These are phyloP conservation scores for Penicillium herquei DNA, from an alignment of 495 filamentous ascomycete genomes.

Conservation along the genomic window DNA sequence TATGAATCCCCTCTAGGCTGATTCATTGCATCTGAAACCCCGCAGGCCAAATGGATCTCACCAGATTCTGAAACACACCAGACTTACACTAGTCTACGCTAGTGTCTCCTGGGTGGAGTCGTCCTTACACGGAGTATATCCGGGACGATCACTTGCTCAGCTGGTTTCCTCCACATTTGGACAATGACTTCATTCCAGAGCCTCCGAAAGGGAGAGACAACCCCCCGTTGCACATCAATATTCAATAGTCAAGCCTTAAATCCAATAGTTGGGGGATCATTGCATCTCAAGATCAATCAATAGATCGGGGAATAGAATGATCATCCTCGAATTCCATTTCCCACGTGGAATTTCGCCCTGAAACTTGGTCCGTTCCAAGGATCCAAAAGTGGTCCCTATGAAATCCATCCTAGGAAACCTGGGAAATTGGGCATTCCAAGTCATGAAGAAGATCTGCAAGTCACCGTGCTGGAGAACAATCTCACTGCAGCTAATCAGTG, in stretches of 20 bases:
- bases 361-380: constrained; percentile 5
- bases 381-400: not conserved
- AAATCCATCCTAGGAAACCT: no score
- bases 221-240: not conserved
- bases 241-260: not conserved
- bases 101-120: constrained; percentile 16
- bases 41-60: constrained; percentile 24
- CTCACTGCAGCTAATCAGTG: not conserved
- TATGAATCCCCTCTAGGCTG: not conserved
- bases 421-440: no score
- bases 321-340: not conserved
- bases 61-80: constrained; percentile 27
- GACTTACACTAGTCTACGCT: constrained; percentile 17
- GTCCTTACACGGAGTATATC: not conserved
- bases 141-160: not conserved
- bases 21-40: constrained; percentile 22
- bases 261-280: not conserved
- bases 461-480: not conserved
- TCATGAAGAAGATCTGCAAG: no score
- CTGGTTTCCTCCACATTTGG: not conserved
- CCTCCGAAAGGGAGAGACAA: not conserved
- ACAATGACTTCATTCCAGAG: constrained; percentile 2
- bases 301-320: not conserved
- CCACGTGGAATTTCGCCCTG: not conserved
- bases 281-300: not conserved